Percentiles rank a stretch among this genome's conserved stretches.
phyloP scores from a whole-genome alignment of 495 filamentous ascomycete genomes.

The Trichocladium antarcticum region DNA sequence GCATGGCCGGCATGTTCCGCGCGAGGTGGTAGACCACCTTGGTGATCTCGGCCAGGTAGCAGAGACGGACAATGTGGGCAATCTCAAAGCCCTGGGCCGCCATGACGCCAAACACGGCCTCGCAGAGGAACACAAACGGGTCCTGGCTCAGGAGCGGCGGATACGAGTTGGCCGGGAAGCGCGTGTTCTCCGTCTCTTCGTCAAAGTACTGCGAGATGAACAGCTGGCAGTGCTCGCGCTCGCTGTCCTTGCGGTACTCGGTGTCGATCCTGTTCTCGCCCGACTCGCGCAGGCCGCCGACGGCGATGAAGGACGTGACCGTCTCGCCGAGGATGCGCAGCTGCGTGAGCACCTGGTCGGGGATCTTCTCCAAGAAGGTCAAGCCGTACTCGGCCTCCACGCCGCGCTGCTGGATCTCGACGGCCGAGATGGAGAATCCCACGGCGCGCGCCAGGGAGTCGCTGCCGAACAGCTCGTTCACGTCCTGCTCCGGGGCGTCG shows the following conservation, averaged over 20 bases:
- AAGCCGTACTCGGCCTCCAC: slow-evolving; percentile 61
- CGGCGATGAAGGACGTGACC: slow-evolving; percentile 67
- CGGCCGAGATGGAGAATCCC: slow-evolving; percentile 78
- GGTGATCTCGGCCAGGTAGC: slow-evolving; percentile 83
- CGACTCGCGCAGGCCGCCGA: slow-evolving; percentile 53
- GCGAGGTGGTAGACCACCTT: slow-evolving; percentile 54
- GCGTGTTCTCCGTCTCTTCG: slow-evolving; percentile 18
- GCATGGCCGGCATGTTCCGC: slow-evolving; percentile 31
- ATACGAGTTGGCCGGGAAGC: slow-evolving; percentile 36
- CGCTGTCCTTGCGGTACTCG: slow-evolving; percentile 60
- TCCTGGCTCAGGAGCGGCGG: slow-evolving; percentile 66
- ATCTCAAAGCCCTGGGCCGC: slow-evolving; percentile 52
- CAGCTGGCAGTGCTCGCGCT: slow-evolving; percentile 65
- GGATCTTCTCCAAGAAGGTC: slow-evolving; percentile 74
- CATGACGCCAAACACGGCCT: slow-evolving; percentile 52
- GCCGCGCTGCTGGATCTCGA: slow-evolving; percentile 88
- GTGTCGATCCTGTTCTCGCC: slow-evolving; percentile 49
- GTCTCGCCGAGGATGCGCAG: slow-evolving; percentile 88
- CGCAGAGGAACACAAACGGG: slow-evolving; percentile 76
- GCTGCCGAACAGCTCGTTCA: slow-evolving; percentile 42
- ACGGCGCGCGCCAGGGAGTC: slow-evolving; percentile 64
- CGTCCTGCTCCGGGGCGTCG: not conserved
- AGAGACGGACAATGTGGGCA: slow-evolving; percentile 72
- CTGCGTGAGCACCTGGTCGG: slow-evolving; percentile 70
- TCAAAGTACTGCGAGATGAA: slow-evolving; percentile 49